Base-by-base conservation (phyloP, 768 basidiomycete genomes). In the Xerocomellus intermedius region DNA sequence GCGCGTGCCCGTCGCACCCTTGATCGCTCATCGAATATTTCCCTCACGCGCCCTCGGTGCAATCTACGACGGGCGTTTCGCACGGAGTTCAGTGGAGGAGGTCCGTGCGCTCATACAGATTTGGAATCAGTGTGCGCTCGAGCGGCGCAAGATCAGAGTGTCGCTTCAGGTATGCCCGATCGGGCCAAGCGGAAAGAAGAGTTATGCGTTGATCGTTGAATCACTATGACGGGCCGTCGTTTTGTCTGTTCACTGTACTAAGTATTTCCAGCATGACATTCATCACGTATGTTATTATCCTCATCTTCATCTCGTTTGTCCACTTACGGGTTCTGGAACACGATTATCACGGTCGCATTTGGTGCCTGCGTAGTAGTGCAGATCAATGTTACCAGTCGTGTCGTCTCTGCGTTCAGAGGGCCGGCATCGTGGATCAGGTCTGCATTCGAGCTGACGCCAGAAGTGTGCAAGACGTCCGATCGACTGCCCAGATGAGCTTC, bases 41-140 rank as follows among this genome's bases (percentile, higher is more conserved):
- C 51, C 63, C 3, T n/a, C 55, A 2, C 55, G 49, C 30, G 17
- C 43, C 5, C 22, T 58, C 17, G 66, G 66, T 10, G 43, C 48
- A 14, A 45, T 50, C 9, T 70, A 70, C 43, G 61, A 70, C 45
- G 21, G 52, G 0, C 45, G 9, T 19, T 70, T 70, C 37, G 44
- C 44, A 30, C 62, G 61, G 37, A 61, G 21, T 38, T 56, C 58
- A 1, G 21, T 45, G 2, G 55, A 66, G 2, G 62, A 70, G 35
- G 64, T 72, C 30, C 52, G 57, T 45, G 67, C 69, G 8, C 59
- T 70, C 30, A 42, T 70, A 10, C 41, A 53, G 17, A 53, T 72
- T 14, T 70, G 69, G 69, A 70, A 72, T 22, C 58, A 70, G 50
- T 65, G 69, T 54, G 69, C 69, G 5, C 65, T 70, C 13, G 69